These are phyloP conservation scores for Lipomyces mesembrius DNA, from an alignment of 805 yeast species.

Conservation along the genomic window DNA sequence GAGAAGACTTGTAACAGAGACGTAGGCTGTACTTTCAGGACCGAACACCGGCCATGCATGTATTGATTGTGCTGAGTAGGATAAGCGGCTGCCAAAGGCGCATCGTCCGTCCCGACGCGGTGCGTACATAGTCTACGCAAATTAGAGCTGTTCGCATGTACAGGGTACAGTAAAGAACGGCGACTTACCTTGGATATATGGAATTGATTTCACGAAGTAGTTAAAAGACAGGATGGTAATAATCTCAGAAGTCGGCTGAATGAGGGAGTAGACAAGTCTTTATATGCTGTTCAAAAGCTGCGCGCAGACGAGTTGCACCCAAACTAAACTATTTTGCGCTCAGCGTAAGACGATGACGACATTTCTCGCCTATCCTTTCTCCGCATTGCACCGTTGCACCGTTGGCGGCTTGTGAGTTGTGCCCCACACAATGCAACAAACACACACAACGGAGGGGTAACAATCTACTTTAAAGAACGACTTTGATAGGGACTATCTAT, in stretches of 20 bases:
- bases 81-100: constrained; percentile 3
- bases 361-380: neutral
- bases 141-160: neutral
- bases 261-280: neutral
- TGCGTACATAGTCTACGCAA: neutral
- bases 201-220: neutral
- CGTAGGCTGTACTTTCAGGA: neutral
- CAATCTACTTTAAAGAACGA: too few species aligned
- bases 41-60: constrained; percentile 31
- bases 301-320: neutral
- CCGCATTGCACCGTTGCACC: neutral
- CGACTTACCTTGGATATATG: neutral
- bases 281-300: neutral
- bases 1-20: neutral
- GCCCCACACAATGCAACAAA: too few species aligned
- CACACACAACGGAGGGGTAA: too few species aligned
- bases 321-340: neutral
- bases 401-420: too few species aligned
- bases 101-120: constrained; percentile 6
- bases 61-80: neutral
- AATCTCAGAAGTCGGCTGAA: too few species aligned
- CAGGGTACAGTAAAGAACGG: neutral
- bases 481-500: too few species aligned
- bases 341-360: neutral
- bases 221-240: neutral